phyloP scores from a whole-genome alignment of 305 asterid genomes.

The Stenogyne calaminthoides region DNA sequence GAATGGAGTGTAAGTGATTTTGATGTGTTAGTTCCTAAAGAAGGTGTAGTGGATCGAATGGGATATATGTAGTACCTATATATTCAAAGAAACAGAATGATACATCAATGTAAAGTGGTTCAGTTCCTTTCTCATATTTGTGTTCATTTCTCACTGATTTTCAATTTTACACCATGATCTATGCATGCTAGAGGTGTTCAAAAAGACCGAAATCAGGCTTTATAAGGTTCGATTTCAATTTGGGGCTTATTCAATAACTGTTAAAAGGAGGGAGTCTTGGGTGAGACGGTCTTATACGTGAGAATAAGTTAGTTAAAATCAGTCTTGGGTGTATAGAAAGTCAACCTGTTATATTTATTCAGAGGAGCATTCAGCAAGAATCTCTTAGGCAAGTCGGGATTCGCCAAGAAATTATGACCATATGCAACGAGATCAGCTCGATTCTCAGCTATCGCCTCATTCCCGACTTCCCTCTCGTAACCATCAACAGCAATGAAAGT shows the following conservation, averaged over 20 bases:
- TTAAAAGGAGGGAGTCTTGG: too few species aligned
- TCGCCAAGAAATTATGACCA: constrained; percentile 43
- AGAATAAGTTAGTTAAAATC: too few species aligned
- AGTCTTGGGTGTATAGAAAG: constrained; percentile 33
- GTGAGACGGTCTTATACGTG: too few species aligned
- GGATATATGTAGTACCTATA: constrained; percentile 18
- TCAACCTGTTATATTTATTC: constrained; percentile 35
- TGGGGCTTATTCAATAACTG: too few species aligned
- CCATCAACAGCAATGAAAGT: constrained; percentile 44
- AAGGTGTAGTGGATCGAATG: constrained; percentile 23
- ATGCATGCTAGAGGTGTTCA: too few species aligned
- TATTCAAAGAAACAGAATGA: background rate
- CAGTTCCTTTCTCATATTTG: background rate
- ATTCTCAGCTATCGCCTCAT: constrained; percentile 28
- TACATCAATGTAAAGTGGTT: background rate
- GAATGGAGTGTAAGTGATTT: constrained; percentile 78
- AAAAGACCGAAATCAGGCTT: too few species aligned
- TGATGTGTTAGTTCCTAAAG: constrained; percentile 55
- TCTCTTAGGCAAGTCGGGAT: constrained; percentile 40
- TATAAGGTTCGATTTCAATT: too few species aligned
- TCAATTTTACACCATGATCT: background rate
- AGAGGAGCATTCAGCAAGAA: constrained; percentile 25
- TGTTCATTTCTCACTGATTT: background rate
- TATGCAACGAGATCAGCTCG: constrained; percentile 42
- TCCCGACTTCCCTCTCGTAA: constrained; percentile 35